A percentile compares a stretch with the other conserved stretches of the same genome.
Evolutionary conservation across 129 eudicot species (phyloP).

Genomic region (Centrapalus pauciflorus): DNA sequence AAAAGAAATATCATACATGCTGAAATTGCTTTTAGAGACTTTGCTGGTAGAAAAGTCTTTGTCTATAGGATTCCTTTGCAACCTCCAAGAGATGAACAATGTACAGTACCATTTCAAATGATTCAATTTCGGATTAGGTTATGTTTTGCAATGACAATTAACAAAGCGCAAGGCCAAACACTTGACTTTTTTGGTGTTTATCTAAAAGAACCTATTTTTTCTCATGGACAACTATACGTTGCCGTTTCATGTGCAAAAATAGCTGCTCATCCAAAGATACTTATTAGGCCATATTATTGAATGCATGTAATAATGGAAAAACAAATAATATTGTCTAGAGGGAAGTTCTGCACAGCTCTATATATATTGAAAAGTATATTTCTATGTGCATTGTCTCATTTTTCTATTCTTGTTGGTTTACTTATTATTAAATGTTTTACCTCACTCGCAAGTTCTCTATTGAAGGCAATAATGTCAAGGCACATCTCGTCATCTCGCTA

Average conservation of each 20-base stretch:
- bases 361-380: too few species aligned
- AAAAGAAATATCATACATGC: neutral
- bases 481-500: too few species aligned
- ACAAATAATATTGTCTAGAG: neutral
- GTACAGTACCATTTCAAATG: neutral
- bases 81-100: neutral
- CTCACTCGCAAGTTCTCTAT: too few species aligned
- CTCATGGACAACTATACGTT: slow-evolving; percentile 26
- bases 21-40: slow-evolving; percentile 3
- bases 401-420: too few species aligned
- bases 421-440: too few species aligned
- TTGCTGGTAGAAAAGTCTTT: neutral
- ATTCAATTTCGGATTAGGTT: slow-evolving; percentile 17
- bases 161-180: slow-evolving; percentile 31
- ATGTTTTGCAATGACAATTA: slow-evolving; percentile 34
- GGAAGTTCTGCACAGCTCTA: too few species aligned
- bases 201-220: slow-evolving; percentile 7
- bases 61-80: slow-evolving; percentile 7
- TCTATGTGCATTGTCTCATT: too few species aligned
- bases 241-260: slow-evolving; percentile 14
- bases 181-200: slow-evolving; percentile 1
- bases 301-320: too few species aligned
- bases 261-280: too few species aligned
- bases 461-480: too few species aligned
- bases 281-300: neutral